Percentiles rank a stretch among this genome's conserved stretches.
These are phyloP conservation scores for Gastrodia elata DNA, from an alignment of 106 monocot species.

Conservation along the genomic window DNA sequence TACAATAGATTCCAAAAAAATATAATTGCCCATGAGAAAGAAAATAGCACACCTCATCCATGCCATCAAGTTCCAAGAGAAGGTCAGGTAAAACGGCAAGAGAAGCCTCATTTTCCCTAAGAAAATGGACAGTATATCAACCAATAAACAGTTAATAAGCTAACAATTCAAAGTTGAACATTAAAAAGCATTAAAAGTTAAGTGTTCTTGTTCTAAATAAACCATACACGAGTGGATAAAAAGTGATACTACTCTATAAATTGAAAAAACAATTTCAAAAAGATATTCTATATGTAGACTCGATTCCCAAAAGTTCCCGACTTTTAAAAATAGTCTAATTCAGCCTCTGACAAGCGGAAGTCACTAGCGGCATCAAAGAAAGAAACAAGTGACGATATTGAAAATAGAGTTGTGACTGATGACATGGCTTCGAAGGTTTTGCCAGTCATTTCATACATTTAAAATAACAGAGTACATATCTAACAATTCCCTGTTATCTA, in stretches of 20 bases:
- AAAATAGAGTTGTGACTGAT: no score
- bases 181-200: neutral
- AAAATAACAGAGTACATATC: no score
- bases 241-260: neutral
- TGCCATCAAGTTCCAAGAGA: slow-evolving; percentile 79
- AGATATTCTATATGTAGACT: neutral
- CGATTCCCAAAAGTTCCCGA: no score
- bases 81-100: slow-evolving; percentile 94
- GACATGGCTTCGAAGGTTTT: no score
- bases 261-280: neutral
- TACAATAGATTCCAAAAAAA: neutral
- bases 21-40: neutral
- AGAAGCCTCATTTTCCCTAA: slow-evolving; percentile 97
- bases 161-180: neutral
- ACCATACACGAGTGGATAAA: neutral
- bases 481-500: no score
- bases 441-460: no score
- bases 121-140: neutral
- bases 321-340: no score
- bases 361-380: no score
- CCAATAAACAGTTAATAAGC: neutral
- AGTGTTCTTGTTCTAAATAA: neutral
- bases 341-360: no score
- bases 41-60: slow-evolving; percentile 77
- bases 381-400: no score